Base-by-base conservation (phyloP, 1,139 yeast species). In the Saccharomyces hybrid region DNA sequence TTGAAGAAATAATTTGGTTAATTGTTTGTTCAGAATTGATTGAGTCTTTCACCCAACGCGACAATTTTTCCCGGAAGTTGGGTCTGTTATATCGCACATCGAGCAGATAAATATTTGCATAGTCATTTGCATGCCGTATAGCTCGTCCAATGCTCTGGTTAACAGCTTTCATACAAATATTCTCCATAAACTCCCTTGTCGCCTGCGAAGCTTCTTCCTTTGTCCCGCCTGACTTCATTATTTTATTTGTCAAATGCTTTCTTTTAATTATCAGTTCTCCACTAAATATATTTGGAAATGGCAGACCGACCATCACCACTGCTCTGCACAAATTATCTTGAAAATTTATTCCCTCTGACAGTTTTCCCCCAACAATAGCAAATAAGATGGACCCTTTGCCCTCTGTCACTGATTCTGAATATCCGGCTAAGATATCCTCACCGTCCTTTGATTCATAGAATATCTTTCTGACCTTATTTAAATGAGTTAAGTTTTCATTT, bases 111-210 rank as follows among this genome's bases (percentile, higher is more conserved):
- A 93, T 86, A n/a, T 81, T 77, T 0, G 98, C 84, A 65, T 87
- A 90, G 69, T 93, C 99, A 49, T 79, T 77, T 28, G 78, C 78
- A 69, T 91, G 97, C 56, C 99, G 75, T 44, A 91, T 91, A 23
- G 97, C 89, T 62, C 99, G 78, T 0, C 98, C 99, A 19, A 93
- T 84, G 70, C 96, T 84, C 70, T 91, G 99, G 67, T 91, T 91
- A 1, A 91, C 89, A 0, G 97, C 87, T 56, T 93, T 80, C 95
- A 93, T 87, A 67, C 97, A 90, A 8, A 89, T 75, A 65, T 88
- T 89, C 62, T 90, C 97, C 63, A 88, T 86, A 64, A 82, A 89
- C 61, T 66, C 54, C 63, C 68, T 59, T 34, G 73, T 63, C 1
- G 71, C 74, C 25, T 58, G 61, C 25, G 50, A 55, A 3, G 72